Evolutionary conservation across 225 moss, liverwort and hornwort species (phyloP).

Genomic region (Neckera pumila): DNA sequence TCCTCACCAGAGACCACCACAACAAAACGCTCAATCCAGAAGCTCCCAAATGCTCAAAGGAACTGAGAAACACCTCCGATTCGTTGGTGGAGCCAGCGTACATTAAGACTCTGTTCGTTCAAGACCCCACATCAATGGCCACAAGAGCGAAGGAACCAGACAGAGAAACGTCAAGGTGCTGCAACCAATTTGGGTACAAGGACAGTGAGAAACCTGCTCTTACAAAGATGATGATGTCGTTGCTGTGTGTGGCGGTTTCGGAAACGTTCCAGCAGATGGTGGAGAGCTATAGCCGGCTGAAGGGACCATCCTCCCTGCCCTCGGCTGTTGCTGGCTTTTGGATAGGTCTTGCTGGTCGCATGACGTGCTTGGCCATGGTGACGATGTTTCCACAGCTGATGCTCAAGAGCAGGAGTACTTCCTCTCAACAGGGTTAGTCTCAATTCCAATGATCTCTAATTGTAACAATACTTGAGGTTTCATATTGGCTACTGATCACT

Average conservation of each 20-base stretch:
- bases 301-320: conserved; percentile 4
- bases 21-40: background rate
- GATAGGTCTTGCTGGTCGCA: conserved; percentile 27
- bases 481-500: background rate
- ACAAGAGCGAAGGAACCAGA: background rate
- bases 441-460: background rate
- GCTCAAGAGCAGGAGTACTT: background rate
- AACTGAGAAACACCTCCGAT: background rate
- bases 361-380: conserved; percentile 17
- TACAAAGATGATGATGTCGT: background rate
- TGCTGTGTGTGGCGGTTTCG: background rate
- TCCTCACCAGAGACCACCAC: background rate
- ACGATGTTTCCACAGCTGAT: conserved; percentile 10
- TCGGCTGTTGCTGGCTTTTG: conserved; percentile 23
- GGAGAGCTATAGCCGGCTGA: conserved; percentile 9
- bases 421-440: background rate
- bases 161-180: background rate
- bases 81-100: background rate
- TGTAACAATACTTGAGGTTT: background rate
- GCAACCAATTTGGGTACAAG: background rate
- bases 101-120: background rate
- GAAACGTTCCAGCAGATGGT: conserved; percentile 27
- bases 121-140: background rate
- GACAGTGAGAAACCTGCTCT: background rate
- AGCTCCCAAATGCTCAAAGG: background rate